Evolutionary conservation across 2,329 filamentous ascomycete genomes (phyloP), one percentile per base, ranked within the genome.

Genomic region (Verticillium nubilum): DNA sequence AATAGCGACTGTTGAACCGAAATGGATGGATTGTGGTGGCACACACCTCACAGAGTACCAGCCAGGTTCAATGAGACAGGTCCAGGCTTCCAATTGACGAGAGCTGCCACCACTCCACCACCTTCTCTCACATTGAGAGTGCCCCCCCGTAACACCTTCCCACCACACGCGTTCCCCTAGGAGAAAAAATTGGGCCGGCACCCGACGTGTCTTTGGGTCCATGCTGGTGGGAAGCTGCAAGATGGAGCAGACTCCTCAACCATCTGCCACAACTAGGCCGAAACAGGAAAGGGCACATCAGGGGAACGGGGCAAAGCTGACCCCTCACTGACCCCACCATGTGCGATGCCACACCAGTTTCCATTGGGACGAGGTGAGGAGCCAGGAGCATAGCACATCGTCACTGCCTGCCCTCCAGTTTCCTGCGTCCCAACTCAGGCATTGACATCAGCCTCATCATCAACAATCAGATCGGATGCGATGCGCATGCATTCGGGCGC

Each of bases 261-360:
- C 74, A 79, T 77, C 76, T 75, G 69, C 37, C 23, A 9, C 54
- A 54, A 59, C 74, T 74, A 75, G 61, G 6, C 73, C 67, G 37
- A 59, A 66, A 63, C 17, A 0, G 66, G 72, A 26, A 67, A 70
- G 57, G 59, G 55, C 33, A 19, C 54, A 56, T 56, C 54, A 56
- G 54, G 54, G 54, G 54, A 56, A 56, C 42, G 54, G 25, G 54
- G 25, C 33, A 17, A n/a, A 26, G 13, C 52, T 31, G 23, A 26
- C 54, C 54, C 54, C 42, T 47, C 42, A 47, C 42, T 47, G 19
- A 47, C 42, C 42, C 42, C 42, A 47, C 42, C 42, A 47, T 47
- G 42, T 47, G 42, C 19, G 17, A 47, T 47, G 23, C 42, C 42
- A 47, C 42, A 47, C 42, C 42, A 47, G 42, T 47, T 47, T 47